Percentiles rank a stretch among this genome's conserved stretches.
phyloP scores from a whole-genome alignment of 192 early-diverging fungal species.

The Coemansia sp. region DNA sequence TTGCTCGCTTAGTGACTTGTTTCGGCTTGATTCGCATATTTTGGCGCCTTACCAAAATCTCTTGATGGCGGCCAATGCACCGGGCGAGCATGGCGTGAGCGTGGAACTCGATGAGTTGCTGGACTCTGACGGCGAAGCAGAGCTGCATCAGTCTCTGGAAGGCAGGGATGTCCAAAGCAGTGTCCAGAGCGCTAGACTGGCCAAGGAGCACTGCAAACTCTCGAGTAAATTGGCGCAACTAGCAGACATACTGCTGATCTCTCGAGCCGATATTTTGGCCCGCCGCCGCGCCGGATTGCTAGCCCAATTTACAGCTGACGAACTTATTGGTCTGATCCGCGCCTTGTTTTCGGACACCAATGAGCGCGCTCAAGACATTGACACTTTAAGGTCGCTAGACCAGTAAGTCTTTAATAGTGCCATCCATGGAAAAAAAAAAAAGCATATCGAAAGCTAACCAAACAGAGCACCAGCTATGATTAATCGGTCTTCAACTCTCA shows the following conservation, averaged over 20 bases:
- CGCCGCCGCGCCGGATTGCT: conserved; percentile 40
- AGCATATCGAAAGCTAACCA: not conserved
- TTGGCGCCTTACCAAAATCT: conserved; percentile 2
- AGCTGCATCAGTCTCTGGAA: not conserved
- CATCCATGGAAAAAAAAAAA: no score
- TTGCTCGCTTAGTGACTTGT: not conserved
- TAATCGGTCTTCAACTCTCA: not conserved
- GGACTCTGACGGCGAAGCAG: conserved; percentile 12
- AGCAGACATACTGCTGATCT: conserved; percentile 43
- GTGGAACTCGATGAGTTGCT: not conserved
- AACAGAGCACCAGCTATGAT: not conserved
- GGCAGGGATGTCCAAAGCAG: not conserved
- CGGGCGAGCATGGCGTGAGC: not conserved
- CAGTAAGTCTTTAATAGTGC: not conserved
- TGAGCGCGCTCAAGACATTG: conserved; percentile 35
- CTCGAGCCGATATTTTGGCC: conserved; percentile 44
- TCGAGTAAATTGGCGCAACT: conserved; percentile 26
- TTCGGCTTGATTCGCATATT: conserved; percentile 13
- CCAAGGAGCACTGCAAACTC: conserved; percentile 18
- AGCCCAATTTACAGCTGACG: conserved; percentile 21
- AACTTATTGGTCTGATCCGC: conserved; percentile 25
- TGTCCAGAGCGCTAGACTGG: conserved; percentile 5
- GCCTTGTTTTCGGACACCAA: conserved; percentile 37
- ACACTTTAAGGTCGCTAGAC: conserved; percentile 7
- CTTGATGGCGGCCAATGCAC: not conserved